phyloP scores from a whole-genome alignment of 169 alveolate genomes.

The Eimeria praecox region DNA sequence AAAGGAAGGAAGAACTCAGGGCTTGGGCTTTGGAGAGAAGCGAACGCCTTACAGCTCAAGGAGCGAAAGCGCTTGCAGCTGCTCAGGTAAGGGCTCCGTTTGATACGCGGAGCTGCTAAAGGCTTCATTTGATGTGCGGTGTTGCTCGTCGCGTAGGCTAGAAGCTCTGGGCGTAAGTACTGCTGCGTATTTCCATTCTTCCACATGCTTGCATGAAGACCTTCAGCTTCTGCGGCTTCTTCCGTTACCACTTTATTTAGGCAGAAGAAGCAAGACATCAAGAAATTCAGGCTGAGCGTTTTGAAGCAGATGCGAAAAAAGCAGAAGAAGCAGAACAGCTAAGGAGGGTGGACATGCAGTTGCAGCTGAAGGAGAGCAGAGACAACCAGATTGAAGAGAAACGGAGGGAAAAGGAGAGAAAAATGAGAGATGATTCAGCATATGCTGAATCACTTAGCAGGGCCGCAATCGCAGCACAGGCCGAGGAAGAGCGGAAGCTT shows the following conservation, averaged over 20 bases:
- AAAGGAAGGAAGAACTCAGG: constrained; percentile 51
- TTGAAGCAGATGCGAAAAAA: constrained; percentile 34
- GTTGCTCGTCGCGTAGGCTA: neutral
- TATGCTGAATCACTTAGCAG: constrained; percentile 28
- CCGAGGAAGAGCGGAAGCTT: constrained; percentile 19
- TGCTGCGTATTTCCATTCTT: neutral
- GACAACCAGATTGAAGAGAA: constrained; percentile 48
- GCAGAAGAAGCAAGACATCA: constrained; percentile 36
- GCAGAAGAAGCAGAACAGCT: constrained; percentile 60
- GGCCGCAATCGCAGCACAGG: constrained; percentile 64
- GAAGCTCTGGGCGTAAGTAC: neutral
- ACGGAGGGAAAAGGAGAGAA: constrained; percentile 4
- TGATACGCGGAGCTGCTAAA: neutral
- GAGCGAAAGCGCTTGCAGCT: constrained; percentile 52
- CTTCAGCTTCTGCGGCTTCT: neutral
- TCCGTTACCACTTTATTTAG: neutral
- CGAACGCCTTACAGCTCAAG: constrained; percentile 56
- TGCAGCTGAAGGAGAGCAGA: constrained; percentile 49
- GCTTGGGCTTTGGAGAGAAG: constrained; percentile 53
- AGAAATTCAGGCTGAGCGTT: constrained; percentile 24
- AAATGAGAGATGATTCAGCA: constrained; percentile 16
- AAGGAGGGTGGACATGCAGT: neutral
- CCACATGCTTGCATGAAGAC: neutral
- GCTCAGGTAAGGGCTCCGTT: constrained; percentile 35
- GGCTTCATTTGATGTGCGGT: neutral